Percentiles rank a stretch among this genome's conserved stretches.
phyloP scores from a whole-genome alignment of 2,329 filamentous ascomycete genomes.

The Cladosporium halotolerans region DNA sequence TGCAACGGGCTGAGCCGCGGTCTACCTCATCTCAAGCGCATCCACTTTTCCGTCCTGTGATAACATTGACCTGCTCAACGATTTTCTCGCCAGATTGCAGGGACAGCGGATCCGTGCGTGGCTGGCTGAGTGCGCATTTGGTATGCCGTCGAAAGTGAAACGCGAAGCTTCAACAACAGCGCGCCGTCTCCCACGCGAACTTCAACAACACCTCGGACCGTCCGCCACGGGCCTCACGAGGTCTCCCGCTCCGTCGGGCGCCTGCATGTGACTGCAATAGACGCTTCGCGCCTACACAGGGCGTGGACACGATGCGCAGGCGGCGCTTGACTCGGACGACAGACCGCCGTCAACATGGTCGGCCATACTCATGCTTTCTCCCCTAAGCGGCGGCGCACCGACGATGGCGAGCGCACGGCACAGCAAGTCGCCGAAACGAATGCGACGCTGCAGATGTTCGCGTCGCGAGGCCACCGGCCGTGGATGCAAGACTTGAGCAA shows the following conservation, averaged over 20 bases:
- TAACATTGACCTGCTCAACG: no score
- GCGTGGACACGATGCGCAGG: not conserved
- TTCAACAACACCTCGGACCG: no score
- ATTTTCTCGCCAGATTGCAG: no score
- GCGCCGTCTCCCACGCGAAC: no score
- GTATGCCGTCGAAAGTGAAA: no score
- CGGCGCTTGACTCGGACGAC: not conserved
- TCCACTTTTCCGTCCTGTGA: no score
- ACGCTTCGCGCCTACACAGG: not conserved
- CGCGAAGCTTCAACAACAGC: no score
- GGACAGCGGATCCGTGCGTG: no score
- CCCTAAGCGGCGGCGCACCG: not conserved
- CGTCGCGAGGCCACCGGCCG: not conserved
- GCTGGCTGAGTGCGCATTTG: no score
- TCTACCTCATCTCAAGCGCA: no score
- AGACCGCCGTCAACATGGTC: slow-evolving; percentile 6
- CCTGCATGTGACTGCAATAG: not conserved
- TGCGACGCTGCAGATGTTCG: slow-evolving; percentile 6
- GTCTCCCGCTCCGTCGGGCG: not conserved
- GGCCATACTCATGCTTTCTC: not conserved
- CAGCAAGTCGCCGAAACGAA: slow-evolving; percentile 3
- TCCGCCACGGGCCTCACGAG: no score
- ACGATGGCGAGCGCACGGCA: not conserved
- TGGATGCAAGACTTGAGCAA: not conserved
- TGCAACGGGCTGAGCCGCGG: no score